These are phyloP conservation scores for Umbelopsis vinacea DNA, from an alignment of 192 early-diverging fungal species.

Conservation along the genomic window DNA sequence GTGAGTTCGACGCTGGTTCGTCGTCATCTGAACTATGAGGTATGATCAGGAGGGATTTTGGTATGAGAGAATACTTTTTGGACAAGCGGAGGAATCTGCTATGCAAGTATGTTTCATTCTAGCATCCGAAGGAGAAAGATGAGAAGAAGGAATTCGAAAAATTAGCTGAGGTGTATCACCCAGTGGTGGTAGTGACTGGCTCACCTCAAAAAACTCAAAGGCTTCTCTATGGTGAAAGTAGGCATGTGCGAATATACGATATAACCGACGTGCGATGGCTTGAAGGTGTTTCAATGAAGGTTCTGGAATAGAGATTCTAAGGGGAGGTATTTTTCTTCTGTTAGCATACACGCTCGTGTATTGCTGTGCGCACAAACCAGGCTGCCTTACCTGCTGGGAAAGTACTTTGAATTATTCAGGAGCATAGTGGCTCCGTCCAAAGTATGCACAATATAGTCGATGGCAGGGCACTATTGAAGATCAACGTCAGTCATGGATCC, in stretches of 20 bases:
- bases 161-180: neutral
- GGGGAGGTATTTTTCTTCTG: neutral
- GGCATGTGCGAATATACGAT: conserved; percentile 96
- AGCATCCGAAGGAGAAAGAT: too few species aligned
- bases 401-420: conserved; percentile 76
- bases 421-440: conserved; percentile 85
- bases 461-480: conserved; percentile 74
- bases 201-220: conserved; percentile 86
- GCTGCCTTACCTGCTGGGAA: conserved; percentile 69
- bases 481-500: neutral
- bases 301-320: conserved; percentile 62
- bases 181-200: neutral
- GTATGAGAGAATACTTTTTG: conserved; percentile 63
- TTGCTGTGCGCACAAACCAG: neutral
- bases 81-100: conserved; percentile 73
- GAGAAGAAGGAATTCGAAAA: neutral
- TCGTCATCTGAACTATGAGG: conserved; percentile 40
- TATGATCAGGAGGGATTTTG: conserved; percentile 74
- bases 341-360: neutral
- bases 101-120: conserved; percentile 76
- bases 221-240: conserved; percentile 91
- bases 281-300: conserved; percentile 86
- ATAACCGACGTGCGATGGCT: conserved; percentile 87
- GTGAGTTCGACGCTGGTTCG: neutral
- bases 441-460: conserved; percentile 93